These are phyloP conservation scores for Termitomyces sp. DNA, from an alignment of 768 basidiomycete genomes.

Conservation along the genomic window DNA sequence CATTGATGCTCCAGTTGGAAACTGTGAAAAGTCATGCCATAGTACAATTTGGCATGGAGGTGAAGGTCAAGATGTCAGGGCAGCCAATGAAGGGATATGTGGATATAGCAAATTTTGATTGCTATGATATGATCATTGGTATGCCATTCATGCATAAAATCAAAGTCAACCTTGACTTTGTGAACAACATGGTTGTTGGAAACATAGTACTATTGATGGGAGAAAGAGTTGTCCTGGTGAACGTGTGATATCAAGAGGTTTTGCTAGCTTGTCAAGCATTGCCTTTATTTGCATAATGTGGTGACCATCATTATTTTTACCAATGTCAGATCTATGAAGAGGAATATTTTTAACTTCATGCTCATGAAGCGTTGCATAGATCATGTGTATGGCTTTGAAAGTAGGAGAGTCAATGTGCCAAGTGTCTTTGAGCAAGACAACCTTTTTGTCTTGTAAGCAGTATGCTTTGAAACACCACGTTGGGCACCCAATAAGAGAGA, in stretches of 20 bases:
- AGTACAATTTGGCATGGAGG: no score
- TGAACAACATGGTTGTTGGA: no score
- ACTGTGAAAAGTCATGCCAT: no score
- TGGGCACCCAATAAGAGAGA: not conserved
- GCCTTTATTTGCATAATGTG: not conserved
- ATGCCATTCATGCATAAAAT: no score
- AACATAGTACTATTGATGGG: no score
- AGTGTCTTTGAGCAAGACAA: not conserved
- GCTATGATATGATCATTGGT: no score
- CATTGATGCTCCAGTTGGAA: no score
- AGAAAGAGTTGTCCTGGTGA: no score
- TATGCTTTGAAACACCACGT: not conserved
- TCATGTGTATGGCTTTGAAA: not conserved
- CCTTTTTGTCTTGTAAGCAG: not conserved
- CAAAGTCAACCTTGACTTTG: no score
- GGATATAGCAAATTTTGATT: no score
- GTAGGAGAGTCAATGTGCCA: slow-evolving; percentile 1
- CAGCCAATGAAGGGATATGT: no score
- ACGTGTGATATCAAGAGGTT: not conserved
- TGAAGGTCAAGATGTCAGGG: no score
- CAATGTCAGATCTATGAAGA: not conserved
- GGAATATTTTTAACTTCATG: not conserved
- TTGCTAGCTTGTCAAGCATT: not conserved
- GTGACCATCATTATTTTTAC: not conserved
- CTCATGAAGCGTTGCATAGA: not conserved